Evolutionary conservation across 345 rosid genomes (phyloP).

Genomic region (Camelina hispida): DNA sequence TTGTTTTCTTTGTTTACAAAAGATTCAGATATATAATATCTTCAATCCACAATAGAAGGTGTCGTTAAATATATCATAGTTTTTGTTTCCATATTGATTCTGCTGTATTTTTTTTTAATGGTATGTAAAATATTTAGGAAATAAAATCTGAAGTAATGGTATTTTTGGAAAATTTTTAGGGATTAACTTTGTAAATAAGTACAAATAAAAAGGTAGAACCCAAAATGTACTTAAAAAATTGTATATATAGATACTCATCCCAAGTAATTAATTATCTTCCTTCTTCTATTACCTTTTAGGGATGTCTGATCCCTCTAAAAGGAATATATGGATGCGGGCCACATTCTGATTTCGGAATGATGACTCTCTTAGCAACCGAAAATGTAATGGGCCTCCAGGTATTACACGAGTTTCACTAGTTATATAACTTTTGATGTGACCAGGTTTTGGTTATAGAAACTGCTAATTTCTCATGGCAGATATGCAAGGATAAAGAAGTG

Average conservation of each 20-base stretch:
- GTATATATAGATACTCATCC: neutral
- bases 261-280: neutral
- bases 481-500: constrained; percentile 77
- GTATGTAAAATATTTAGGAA: too few species aligned
- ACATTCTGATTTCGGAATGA: constrained; percentile 82
- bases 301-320: constrained; percentile 66
- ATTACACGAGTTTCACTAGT: neutral
- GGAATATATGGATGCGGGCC: constrained; percentile 90
- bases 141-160: too few species aligned
- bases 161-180: too few species aligned
- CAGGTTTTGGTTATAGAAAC: neutral
- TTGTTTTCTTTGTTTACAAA: too few species aligned
- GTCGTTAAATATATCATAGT: too few species aligned
- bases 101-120: too few species aligned
- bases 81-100: too few species aligned
- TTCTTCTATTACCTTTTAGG: neutral
- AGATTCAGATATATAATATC: too few species aligned
- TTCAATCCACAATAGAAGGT: too few species aligned
- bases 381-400: constrained; percentile 78
- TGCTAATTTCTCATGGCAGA: constrained; percentile 46
- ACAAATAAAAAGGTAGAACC: too few species aligned
- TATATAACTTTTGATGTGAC: neutral
- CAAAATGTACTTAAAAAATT: too few species aligned
- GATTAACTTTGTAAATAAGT: too few species aligned
- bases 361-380: constrained; percentile 83